Conservation (phyloP, 2,329 filamentous ascomycete species). For the Paramyrothecium roridum region DNA sequence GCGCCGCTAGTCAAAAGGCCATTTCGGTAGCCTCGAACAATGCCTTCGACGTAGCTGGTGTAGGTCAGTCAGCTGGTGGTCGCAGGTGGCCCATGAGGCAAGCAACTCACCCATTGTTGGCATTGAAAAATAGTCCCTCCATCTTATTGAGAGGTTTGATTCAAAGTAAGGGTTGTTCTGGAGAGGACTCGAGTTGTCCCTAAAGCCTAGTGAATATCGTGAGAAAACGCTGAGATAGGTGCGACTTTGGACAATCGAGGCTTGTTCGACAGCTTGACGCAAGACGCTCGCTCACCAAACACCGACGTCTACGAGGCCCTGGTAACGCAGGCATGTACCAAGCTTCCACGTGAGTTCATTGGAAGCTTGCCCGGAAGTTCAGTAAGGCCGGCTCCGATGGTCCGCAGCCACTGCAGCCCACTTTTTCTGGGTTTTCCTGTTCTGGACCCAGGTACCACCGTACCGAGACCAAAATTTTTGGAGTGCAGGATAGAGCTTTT, state of each 20-base stretch:
- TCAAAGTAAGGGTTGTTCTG: no score
- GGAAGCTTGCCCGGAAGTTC: slow-evolving; percentile 15
- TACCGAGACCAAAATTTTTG: slow-evolving; percentile 32
- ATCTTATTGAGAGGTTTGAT: slow-evolving; percentile 43
- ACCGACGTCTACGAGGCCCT: background rate
- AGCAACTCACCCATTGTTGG: slow-evolving; percentile 75
- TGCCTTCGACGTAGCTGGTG: slow-evolving; percentile 88
- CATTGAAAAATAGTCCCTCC: slow-evolving; percentile 94
- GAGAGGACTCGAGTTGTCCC: background rate
- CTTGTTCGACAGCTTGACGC: slow-evolving; percentile 9
- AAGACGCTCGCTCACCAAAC: slow-evolving; percentile 3
- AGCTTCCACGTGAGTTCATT: slow-evolving; percentile 20
- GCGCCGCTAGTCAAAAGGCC: slow-evolving; percentile 83
- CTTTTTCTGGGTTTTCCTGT: background rate
- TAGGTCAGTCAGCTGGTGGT: slow-evolving; percentile 24
- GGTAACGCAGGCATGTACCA: slow-evolving; percentile 5
- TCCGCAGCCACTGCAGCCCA: background rate
- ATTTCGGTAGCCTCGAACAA: slow-evolving; percentile 96
- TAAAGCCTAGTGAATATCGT: slow-evolving; percentile 5
- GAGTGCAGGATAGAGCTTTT: slow-evolving; percentile 31
- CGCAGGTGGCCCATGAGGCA: slow-evolving; percentile 3
- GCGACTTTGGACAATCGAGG: slow-evolving; percentile 2
- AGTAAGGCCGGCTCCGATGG: slow-evolving; percentile 7
- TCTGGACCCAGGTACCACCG: slow-evolving; percentile 2
- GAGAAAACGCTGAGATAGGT: no score